A percentile compares a stretch with the other conserved stretches of the same genome.
phyloP scores from a whole-genome alignment of 176 grass and related monocot species.

The Bolboschoenus planiculmis region DNA sequence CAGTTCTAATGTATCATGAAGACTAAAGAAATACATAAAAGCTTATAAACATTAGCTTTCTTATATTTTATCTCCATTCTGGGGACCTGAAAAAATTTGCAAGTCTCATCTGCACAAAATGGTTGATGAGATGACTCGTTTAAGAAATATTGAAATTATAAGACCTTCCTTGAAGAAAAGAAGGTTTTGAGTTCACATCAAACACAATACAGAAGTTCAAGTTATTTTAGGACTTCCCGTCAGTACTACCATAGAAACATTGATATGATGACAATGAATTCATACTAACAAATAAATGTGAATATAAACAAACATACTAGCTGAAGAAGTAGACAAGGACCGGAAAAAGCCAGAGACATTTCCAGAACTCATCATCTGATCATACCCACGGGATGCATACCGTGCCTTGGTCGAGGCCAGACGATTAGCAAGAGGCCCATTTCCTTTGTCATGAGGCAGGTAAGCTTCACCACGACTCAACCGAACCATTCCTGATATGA shows the following conservation, averaged over 20 bases:
- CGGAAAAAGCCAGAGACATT: slow-evolving; percentile 52
- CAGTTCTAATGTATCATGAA: background rate
- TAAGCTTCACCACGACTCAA: slow-evolving; percentile 95
- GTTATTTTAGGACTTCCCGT: background rate
- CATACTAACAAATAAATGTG: background rate
- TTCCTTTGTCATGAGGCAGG: slow-evolving; percentile 97
- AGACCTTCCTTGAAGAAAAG: background rate
- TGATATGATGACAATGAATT: background rate
- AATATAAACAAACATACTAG: slow-evolving; percentile 36
- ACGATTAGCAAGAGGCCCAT: slow-evolving; percentile 52
- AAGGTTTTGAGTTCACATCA: background rate
- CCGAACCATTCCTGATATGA: slow-evolving; percentile 81
- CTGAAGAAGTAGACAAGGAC: slow-evolving; percentile 44
- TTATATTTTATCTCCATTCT: background rate
- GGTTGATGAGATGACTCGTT: background rate
- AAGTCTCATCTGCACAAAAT: background rate
- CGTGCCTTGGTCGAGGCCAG: slow-evolving; percentile 48
- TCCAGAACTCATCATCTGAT: slow-evolving; percentile 42
- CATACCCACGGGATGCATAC: slow-evolving; percentile 52
- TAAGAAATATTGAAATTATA: background rate
- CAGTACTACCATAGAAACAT: background rate
- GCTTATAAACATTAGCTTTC: background rate
- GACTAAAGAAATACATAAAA: background rate
- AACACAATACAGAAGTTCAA: background rate
- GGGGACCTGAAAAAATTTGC: background rate